These are phyloP conservation scores for Trypanosoma boissoni DNA, from an alignment of 208 protist species.

Conservation along the genomic window DNA sequence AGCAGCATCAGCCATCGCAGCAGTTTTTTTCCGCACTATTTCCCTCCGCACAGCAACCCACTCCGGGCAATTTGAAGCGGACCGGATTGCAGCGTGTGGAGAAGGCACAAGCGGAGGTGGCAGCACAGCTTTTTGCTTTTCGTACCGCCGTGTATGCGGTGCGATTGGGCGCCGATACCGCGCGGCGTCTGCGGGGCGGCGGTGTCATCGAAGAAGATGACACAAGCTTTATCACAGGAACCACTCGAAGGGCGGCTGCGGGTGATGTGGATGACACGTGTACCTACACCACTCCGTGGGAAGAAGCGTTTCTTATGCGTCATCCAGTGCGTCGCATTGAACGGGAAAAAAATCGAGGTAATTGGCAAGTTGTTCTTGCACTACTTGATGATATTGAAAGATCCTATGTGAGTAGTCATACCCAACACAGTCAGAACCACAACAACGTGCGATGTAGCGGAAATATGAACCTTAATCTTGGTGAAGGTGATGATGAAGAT, in stretches of 20 bases:
- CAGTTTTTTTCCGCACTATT: conserved; percentile 51
- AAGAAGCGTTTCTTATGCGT: conserved; percentile 26
- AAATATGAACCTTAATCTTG: too few species aligned
- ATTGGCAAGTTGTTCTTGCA: conserved; percentile 37
- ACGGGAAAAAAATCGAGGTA: conserved; percentile 17
- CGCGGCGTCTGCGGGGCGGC: conserved; percentile 11
- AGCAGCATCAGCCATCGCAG: not conserved
- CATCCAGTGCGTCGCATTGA: conserved; percentile 25
- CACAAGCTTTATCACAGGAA: not conserved
- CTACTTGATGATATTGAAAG: conserved; percentile 27
- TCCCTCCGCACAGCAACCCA: conserved; percentile 24
- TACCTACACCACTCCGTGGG: conserved; percentile 22
- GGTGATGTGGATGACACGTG: not conserved
- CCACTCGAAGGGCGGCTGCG: too few species aligned
- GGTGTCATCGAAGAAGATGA: not conserved
- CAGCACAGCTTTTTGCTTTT: conserved; percentile 17
- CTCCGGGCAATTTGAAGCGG: not conserved
- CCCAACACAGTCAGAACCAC: too few species aligned
- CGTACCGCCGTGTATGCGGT: conserved; percentile 18
- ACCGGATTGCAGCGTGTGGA: conserved; percentile 11
- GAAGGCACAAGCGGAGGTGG: conserved; percentile 16
- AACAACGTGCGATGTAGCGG: too few species aligned
- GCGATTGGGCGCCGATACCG: conserved; percentile 21
- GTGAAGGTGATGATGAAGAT: too few species aligned
- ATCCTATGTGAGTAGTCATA: not conserved